Percentiles rank a stretch among this genome's conserved stretches.
Conservation (phyloP, 257 asterid genomes). For the Fraxinus excelsior region DNA sequence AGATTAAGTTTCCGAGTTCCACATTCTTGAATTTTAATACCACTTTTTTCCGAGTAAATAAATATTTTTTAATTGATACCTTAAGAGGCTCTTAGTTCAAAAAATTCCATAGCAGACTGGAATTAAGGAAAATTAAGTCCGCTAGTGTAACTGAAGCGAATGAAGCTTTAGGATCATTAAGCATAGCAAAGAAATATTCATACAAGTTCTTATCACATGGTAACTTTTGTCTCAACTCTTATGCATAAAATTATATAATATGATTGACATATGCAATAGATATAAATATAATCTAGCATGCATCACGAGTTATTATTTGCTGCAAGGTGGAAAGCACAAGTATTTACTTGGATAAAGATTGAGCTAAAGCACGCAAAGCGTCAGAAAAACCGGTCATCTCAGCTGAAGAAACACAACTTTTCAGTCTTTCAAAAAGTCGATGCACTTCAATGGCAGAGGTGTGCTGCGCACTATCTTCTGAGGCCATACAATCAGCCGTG, state of each 20-base stretch:
- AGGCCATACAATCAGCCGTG: constrained; percentile 92
- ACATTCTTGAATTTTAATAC: too few relatives aligned
- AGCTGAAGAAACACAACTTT: constrained; percentile 69
- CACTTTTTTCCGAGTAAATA: too few relatives aligned
- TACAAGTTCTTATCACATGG: neutral
- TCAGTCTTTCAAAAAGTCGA: constrained; percentile 80
- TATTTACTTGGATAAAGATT: constrained; percentile 71
- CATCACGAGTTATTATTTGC: neutral
- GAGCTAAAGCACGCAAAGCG: constrained; percentile 66
- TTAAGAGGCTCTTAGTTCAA: too few relatives aligned
- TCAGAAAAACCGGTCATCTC: constrained; percentile 60
- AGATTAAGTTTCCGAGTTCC: too few relatives aligned
- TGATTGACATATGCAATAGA: neutral
- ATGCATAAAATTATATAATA: neutral
- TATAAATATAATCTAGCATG: neutral
- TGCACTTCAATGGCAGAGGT: constrained; percentile 84
- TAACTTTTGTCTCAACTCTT: neutral
- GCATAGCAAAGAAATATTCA: neutral
- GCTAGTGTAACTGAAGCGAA: neutral
- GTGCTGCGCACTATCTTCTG: constrained; percentile 76
- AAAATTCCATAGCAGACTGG: too few relatives aligned
- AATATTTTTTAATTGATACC: too few relatives aligned
- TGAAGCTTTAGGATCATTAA: neutral
- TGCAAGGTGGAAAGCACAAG: neutral
- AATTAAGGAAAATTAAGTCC: neutral